Base-by-base conservation (phyloP, 768 basidiomycete genomes). In the Cystobasidium ongulense region DNA sequence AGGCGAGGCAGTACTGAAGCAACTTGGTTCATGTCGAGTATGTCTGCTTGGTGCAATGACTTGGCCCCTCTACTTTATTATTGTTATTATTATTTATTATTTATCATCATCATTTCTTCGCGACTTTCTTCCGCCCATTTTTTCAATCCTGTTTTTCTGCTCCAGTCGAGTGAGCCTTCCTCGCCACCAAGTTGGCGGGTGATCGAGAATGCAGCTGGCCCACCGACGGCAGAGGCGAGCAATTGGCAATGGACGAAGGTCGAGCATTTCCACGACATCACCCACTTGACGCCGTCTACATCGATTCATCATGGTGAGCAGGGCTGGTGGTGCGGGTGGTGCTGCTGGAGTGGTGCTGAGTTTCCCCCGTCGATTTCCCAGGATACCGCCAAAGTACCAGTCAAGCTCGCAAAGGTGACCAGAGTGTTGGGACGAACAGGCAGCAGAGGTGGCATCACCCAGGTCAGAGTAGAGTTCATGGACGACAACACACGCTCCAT, bases 381-480 rank as follows among this genome's bases (percentile, higher is more conserved):
- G 72, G 73, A 74, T 74, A 72, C 90, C 82, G 91, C 77, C 67
- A 81, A 93, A 88, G 86, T 87, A 76, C 89, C 91, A 79, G 94
- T 96, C 81, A 96, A 97, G 84, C 91, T 98, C 81, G 96, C 94
- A 78, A 92, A 90, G 86, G 75, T 67, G 43, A 72, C 66, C 78
- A 77, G 96, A 92, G 92, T 98, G 82, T 89, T 98, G 80, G 96
- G 96, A 80, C 89, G 96, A 80, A 99, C 96, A 81, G 95, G 95
- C 76, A 97, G 94, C 79, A 91, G 95, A 82, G 95, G 95, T 84
- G 95, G 95, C 85, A 93, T 98, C 80, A 97, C 93, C 75, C 94
- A 97, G 85, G 94, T 97, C 83, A 92, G 95, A 78, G 96, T 99
- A 78, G 96, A 98, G 82, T 96, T 99, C 85, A 89, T 98, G 90